Conservation (phyloP, 148 eudicot species). For the Cornus suecica region DNA sequence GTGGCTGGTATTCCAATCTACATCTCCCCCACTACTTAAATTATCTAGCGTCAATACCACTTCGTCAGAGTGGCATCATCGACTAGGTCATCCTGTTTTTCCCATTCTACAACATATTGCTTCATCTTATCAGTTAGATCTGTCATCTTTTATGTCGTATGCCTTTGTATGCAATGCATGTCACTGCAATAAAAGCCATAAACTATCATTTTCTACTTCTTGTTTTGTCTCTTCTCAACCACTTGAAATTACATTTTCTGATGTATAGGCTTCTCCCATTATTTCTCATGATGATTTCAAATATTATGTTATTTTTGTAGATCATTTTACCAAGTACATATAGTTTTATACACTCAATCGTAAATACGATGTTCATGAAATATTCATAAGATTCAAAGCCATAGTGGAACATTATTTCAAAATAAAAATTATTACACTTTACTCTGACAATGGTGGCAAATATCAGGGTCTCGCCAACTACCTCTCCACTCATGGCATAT, state of each 20-base stretch:
- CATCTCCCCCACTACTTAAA: neutral
- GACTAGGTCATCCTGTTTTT: neutral
- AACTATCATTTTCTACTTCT: neutral
- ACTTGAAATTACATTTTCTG: neutral
- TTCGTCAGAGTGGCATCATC: neutral
- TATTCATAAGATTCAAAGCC: neutral
- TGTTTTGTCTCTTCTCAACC: neutral
- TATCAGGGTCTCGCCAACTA: too few relatives aligned
- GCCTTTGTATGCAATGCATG: neutral
- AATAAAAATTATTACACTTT: neutral
- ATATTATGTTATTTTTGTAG: neutral
- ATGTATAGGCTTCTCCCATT: neutral
- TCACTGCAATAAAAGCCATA: neutral
- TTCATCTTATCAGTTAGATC: neutral
- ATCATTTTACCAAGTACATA: neutral
- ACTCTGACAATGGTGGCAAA: neutral
- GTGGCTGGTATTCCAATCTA: neutral
- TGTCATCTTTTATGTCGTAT: too few relatives aligned
- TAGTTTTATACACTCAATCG: neutral
- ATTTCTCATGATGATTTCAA: neutral
- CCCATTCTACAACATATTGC: neutral
- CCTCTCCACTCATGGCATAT: neutral
- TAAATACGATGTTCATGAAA: neutral
- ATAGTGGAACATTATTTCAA: neutral
- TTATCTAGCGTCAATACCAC: neutral